Base-by-base conservation (phyloP, 2,329 filamentous ascomycete species). In the Penicillium freii region DNA sequence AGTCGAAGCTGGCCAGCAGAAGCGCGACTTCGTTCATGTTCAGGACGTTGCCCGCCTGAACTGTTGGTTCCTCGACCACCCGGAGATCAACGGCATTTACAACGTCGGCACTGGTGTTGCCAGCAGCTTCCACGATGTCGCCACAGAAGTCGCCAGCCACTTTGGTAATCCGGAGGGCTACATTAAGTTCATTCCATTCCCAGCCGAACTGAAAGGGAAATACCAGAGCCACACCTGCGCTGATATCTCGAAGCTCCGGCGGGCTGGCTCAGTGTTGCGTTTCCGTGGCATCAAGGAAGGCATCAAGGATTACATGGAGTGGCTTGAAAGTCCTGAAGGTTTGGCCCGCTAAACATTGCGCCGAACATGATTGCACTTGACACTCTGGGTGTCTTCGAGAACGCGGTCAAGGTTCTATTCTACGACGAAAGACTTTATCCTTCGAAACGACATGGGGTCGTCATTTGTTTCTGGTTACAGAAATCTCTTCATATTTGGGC, bases 31-130 rank as follows among this genome's bases (percentile, higher is more conserved):
- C 5, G 54, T 56, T 17, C 42, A 56, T 17, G 54, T 56, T 6
- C 33, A 56, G 27, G 54, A 56, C 15, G 48, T 56, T 17, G 54
- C 54, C 13, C 54, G 54, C 7, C 40, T 56, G 3, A 56, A 56
- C 17, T 56, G 54, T 23, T 56, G 54, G 54, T 52, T 56, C 34
- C 49, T 52, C 4, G 54, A 56, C 5, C 54, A 56, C 27, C 54
- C 54, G 0, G 54, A 56, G 17, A 40, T 44, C 34, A 46, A 13
- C 6, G 54, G 54, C 5, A 56, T 56, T 13, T 56, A 40, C 21
- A 56, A 56, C 34, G 54, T 56, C 4, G 54, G 54, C 8, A 56
- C 54, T 13, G 54, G 54, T 21, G 6, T 40, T 21, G 54, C 54
- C 2, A 52, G 48, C 10, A 46, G 40, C 9, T 56, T 56, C 48